These are phyloP conservation scores for Monosporascus ibericus DNA, from an alignment of 2,329 filamentous ascomycete genomes.

Conservation along the genomic window DNA sequence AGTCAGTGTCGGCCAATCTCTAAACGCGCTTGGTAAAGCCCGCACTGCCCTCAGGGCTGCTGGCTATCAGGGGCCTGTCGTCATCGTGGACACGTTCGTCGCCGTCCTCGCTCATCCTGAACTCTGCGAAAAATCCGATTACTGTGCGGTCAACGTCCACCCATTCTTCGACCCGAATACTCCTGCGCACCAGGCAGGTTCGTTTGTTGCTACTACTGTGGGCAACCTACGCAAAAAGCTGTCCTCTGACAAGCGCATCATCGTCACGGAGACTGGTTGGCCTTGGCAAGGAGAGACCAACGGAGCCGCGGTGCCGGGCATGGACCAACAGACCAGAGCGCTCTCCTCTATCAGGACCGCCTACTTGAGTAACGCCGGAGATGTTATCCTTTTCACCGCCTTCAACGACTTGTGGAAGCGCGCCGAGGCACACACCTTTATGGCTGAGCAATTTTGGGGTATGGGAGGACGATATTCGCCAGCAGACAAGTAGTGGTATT, in stretches of 20 bases:
- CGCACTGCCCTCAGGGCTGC: constrained; percentile 50
- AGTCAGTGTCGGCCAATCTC: constrained; percentile 46
- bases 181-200: constrained; percentile 54
- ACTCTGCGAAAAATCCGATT: constrained; percentile 69
- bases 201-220: constrained; percentile 57
- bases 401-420: constrained; percentile 79
- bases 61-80: constrained; percentile 68
- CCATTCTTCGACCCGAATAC: constrained; percentile 72
- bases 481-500: constrained; percentile 15
- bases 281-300: constrained; percentile 64
- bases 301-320: constrained; percentile 60
- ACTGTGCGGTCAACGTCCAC: constrained; percentile 76
- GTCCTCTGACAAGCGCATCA: constrained; percentile 47
- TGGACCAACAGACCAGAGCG: constrained; percentile 60
- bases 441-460: constrained; percentile 75
- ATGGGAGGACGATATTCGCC: constrained; percentile 35
- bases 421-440: constrained; percentile 54
- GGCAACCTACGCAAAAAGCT: constrained; percentile 35
- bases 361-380: constrained; percentile 43
- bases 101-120: constrained; percentile 59
- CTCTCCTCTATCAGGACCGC: constrained; percentile 56
- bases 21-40: constrained; percentile 51
- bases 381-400: constrained; percentile 69
- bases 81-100: constrained; percentile 74
- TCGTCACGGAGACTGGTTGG: constrained; percentile 84